Conservation (phyloP, 768 basidiomycete species). For the Phaeotremella fagi region DNA sequence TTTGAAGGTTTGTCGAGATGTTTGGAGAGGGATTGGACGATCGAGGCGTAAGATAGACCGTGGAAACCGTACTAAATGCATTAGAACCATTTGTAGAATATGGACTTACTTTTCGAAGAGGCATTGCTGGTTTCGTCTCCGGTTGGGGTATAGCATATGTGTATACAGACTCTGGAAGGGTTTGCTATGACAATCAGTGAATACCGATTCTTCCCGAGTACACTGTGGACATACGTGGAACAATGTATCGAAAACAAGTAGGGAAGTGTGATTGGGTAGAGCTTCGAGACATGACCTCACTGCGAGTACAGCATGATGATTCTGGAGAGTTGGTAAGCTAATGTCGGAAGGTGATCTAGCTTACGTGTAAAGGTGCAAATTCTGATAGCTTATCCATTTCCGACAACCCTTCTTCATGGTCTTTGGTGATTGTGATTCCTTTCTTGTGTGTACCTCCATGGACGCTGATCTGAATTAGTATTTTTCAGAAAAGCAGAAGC, state of each 20-base stretch:
- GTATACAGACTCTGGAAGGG: slow-evolving; percentile 69
- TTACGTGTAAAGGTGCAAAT: slow-evolving; percentile 69
- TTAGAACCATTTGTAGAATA: background rate
- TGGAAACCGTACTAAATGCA: slow-evolving; percentile 71
- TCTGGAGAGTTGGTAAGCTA: slow-evolving; percentile 34
- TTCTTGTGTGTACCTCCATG: slow-evolving; percentile 77
- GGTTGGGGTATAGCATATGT: slow-evolving; percentile 63
- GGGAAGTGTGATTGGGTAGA: slow-evolving; percentile 64
- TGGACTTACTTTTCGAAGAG: slow-evolving; percentile 59
- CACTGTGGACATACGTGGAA: slow-evolving; percentile 36
- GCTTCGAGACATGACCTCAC: slow-evolving; percentile 56
- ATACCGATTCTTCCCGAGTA: background rate
- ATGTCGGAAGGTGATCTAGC: slow-evolving; percentile 5
- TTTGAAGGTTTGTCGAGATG: slow-evolving; percentile 58
- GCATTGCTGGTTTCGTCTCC: slow-evolving; percentile 59
- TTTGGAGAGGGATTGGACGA: slow-evolving; percentile 60
- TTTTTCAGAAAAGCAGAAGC: background rate
- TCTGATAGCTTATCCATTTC: slow-evolving; percentile 60
- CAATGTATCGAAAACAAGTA: slow-evolving; percentile 84
- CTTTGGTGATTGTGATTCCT: slow-evolving; percentile 64
- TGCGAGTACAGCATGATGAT: slow-evolving; percentile 51
- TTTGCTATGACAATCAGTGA: slow-evolving; percentile 59
- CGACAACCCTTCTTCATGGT: slow-evolving; percentile 68
- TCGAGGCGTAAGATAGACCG: slow-evolving; percentile 59
- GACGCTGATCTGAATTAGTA: slow-evolving; percentile 54